Evolutionary conservation across 1,284 basidiomycete genomes (phyloP).

Genomic region (Leccinum angustisporum): DNA sequence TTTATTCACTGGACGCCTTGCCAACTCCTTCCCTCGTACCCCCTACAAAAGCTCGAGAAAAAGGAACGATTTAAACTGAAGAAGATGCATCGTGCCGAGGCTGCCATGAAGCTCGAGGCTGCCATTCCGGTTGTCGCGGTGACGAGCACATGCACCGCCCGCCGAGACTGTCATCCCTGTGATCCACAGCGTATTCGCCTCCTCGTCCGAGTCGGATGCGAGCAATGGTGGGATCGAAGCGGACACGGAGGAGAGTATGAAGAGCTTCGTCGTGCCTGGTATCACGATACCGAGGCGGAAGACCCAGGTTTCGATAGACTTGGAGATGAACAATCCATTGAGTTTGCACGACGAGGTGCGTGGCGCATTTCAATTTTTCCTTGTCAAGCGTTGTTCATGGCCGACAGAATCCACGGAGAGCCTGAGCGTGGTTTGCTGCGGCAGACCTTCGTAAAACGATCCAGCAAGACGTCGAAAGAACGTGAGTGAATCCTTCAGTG

Average conservation of each 20-base stretch:
- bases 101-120: conserved; percentile 34
- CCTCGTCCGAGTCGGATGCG: conserved; percentile 57
- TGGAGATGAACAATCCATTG: conserved; percentile 82
- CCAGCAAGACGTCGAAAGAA: conserved; percentile 88
- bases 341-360: conserved; percentile 79
- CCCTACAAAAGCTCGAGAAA: conserved; percentile 50
- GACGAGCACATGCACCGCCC: conserved; percentile 22
- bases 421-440: conserved; percentile 76
- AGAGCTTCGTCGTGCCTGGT: conserved; percentile 58
- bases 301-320: conserved; percentile 40
- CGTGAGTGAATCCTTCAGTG: conserved; percentile 47
- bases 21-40: neutral
- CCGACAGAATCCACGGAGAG: conserved; percentile 82
- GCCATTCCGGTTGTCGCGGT: conserved; percentile 24
- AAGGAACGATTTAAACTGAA: conserved; percentile 59
- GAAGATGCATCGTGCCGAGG: conserved; percentile 45
- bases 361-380: conserved; percentile 3
- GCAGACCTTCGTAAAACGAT: conserved; percentile 87
- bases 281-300: conserved; percentile 40
- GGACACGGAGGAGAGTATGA: conserved; percentile 67
- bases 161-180: conserved; percentile 33
- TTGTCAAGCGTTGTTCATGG: conserved; percentile 8
- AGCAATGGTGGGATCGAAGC: conserved; percentile 61
- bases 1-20: neutral
- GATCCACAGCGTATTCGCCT: conserved; percentile 23